Base-by-base conservation (phyloP, 441 rosid species). In the Bruguiera hainesii region DNA sequence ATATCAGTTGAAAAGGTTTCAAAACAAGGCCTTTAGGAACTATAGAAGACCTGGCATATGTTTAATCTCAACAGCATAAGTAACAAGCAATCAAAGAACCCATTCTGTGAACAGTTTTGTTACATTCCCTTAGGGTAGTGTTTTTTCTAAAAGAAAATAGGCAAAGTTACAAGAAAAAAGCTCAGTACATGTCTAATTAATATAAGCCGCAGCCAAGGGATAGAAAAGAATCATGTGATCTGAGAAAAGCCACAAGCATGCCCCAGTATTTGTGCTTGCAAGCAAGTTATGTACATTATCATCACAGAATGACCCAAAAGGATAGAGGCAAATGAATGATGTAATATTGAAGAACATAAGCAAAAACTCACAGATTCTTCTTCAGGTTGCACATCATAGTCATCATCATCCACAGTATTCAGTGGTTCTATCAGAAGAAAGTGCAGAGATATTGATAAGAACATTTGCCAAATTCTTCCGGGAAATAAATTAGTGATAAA, bases 281-380 rank as follows among this genome's bases (percentile, higher is more conserved):
- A 55, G 5, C 48, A 42, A 18, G 13, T 42, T 13, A 42, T 11
- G 4, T 13, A 42, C 48, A 13, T 42, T 42, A 13, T 42, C 48
- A 13, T 13, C 48, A 42, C 48, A 42, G 48, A 42, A 42, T 11
- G 48, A 42, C 46, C 46, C 46, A 2, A 37, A 9, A 37, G 46
- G 46, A 10, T 37, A 37, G 15, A 11, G 18, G 16, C 16, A 13
- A 13, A 13, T 42, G 15, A 42, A 3, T 42, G 48, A 42, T 11
- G 16, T 55, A 10, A 55, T 55, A 23, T 15, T 20, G 28, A 61
- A 58, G 68, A 33, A 55, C 26, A 30, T 65, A 63, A 64, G 66
- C 33, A 33, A 64, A 56, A 61, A 81, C 98, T 81, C 77, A 96
- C 99, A 46, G 80, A 82, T 76, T 81, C 94, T 64, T 93, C 96